Percentiles rank a stretch among this genome's conserved stretches.
These are phyloP conservation scores for Cudoniella acicularis DNA, from an alignment of 495 filamentous ascomycete species.

Conservation along the genomic window DNA sequence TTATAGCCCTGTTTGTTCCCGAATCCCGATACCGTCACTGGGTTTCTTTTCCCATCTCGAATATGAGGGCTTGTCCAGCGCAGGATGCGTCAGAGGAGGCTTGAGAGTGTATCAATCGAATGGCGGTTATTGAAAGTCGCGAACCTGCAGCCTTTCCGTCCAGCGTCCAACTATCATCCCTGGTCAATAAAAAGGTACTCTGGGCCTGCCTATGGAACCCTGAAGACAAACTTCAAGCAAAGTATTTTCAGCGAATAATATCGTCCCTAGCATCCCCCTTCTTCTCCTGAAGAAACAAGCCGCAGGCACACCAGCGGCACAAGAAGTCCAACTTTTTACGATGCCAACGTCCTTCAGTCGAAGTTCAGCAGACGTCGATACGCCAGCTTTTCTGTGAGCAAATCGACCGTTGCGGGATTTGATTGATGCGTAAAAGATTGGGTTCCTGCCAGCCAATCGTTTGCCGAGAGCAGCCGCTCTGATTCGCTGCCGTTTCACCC, in stretches of 20 bases:
- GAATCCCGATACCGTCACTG: too few relatives aligned
- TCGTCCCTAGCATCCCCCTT: background rate
- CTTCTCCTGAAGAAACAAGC: background rate
- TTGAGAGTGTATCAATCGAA: slow-evolving; percentile 1
- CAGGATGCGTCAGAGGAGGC: slow-evolving; percentile 20
- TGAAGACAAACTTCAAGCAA: background rate
- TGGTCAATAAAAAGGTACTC: slow-evolving; percentile 6
- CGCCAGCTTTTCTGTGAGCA: background rate
- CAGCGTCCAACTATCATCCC: background rate
- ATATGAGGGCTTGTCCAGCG: background rate
- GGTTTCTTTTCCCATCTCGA: background rate
- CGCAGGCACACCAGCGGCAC: background rate
- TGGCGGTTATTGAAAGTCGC: slow-evolving; percentile 8
- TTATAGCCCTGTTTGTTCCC: too few relatives aligned
- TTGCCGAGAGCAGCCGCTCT: background rate
- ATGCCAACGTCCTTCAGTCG: background rate
- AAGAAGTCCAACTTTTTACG: background rate
- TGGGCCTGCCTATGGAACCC: background rate
- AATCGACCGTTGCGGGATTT: background rate
- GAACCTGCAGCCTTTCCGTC: slow-evolving; percentile 1
- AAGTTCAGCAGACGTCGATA: background rate
- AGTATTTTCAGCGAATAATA: background rate
- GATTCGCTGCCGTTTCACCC: background rate
- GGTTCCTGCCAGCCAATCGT: background rate
- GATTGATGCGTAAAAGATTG: background rate